phyloP scores from a whole-genome alignment of 129 eudicot genomes.

The Chrysanthemum lavandulifolium region DNA sequence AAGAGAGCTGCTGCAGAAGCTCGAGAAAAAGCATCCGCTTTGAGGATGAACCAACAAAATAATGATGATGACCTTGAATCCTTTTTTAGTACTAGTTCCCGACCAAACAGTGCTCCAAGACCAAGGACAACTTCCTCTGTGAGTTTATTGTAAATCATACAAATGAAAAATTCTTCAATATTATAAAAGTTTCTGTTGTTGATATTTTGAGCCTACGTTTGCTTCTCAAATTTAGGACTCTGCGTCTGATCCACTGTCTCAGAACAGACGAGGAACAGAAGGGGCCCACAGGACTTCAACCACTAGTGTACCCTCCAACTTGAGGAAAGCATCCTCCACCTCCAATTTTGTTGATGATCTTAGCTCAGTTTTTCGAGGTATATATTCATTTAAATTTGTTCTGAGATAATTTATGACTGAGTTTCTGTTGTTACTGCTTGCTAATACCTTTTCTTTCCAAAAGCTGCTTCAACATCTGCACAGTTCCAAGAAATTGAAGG shows the following conservation, averaged over 20 bases:
- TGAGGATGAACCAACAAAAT: conserved; percentile 71
- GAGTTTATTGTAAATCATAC: conserved; percentile 24
- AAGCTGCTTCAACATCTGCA: background rate
- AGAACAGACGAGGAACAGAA: conserved; percentile 60
- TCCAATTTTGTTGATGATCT: conserved; percentile 83
- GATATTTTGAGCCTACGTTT: background rate
- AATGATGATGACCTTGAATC: conserved; percentile 92
- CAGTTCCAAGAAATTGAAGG: conserved; percentile 9
- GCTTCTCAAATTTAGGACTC: background rate
- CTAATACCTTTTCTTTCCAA: background rate
- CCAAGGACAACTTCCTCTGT: conserved; percentile 74
- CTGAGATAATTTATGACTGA: background rate
- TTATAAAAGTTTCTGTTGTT: too few relatives aligned
- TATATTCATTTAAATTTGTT: background rate
- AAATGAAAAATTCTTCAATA: background rate
- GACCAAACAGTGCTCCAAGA: conserved; percentile 92
- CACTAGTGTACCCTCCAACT: conserved; percentile 53
- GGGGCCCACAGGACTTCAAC: conserved; percentile 51
- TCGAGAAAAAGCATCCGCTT: conserved; percentile 54
- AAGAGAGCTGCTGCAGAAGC: conserved; percentile 76
- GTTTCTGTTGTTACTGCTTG: background rate
- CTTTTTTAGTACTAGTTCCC: conserved; percentile 49
- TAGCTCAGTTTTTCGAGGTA: conserved; percentile 89
- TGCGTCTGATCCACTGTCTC: conserved; percentile 42
- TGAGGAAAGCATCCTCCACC: conserved; percentile 80